Conservation (phyloP, 805 yeast species). For the Wickerhamiella dianesei region DNA sequence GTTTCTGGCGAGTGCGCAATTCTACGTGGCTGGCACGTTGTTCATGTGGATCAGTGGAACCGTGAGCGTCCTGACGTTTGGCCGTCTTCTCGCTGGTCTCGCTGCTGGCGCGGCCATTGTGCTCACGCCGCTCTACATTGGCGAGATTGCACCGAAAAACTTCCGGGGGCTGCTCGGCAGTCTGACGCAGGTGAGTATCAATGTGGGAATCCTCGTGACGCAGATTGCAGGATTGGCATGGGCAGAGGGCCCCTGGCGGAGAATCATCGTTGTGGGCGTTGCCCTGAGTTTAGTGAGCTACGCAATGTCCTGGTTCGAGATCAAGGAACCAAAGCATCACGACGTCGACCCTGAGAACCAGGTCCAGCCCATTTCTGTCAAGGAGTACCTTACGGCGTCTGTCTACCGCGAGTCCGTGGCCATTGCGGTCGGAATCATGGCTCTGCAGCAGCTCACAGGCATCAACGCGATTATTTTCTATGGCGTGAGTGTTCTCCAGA, state of each 20-base stretch:
- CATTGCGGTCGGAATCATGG: conserved; percentile 57
- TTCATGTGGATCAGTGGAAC: conserved; percentile 40
- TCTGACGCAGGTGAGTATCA: conserved; percentile 77
- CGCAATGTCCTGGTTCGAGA: conserved; percentile 8
- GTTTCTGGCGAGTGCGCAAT: conserved; percentile 34
- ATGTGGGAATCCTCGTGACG: conserved; percentile 69
- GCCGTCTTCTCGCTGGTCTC: conserved; percentile 67
- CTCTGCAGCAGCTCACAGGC: conserved; percentile 86
- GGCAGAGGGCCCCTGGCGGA: conserved; percentile 65
- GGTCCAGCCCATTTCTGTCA: conserved; percentile 12
- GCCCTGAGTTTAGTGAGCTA: conserved; percentile 40
- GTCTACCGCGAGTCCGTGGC: conserved; percentile 44
- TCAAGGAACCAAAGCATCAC: conserved; percentile 13
- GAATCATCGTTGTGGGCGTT: conserved; percentile 48
- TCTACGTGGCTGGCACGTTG: conserved; percentile 48
- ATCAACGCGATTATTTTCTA: conserved; percentile 86
- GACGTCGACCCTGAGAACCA: background rate
- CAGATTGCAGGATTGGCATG: conserved; percentile 59
- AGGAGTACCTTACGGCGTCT: conserved; percentile 37
- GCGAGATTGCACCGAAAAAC: conserved; percentile 60
- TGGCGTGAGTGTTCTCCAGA: conserved; percentile 74
- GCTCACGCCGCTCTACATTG: conserved; percentile 66
- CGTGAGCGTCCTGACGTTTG: conserved; percentile 37
- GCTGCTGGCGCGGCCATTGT: conserved; percentile 86
- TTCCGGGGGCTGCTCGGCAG: conserved; percentile 72